Conservation (phyloP, 2,329 filamentous ascomycete species). For the Fusarium humuli region DNA sequence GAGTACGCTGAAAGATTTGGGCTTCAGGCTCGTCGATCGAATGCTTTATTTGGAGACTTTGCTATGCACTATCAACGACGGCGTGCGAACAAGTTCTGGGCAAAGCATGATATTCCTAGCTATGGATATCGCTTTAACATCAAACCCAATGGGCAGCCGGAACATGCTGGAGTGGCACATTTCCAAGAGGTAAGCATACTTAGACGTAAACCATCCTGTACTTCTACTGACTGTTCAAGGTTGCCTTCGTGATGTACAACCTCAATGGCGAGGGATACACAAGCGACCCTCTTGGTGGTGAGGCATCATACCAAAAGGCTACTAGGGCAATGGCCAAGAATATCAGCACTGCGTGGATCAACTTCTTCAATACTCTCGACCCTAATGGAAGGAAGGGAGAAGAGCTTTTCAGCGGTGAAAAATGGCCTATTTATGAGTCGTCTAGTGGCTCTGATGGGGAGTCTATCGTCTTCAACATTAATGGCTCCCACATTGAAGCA, state of each 20-base stretch:
- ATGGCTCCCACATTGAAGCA: slow-evolving; percentile 43
- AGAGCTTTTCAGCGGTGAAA: background rate
- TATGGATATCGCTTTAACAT: slow-evolving; percentile 52
- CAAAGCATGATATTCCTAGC: slow-evolving; percentile 42
- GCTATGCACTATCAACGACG: slow-evolving; percentile 47
- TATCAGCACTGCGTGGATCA: slow-evolving; percentile 51
- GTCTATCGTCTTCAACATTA: slow-evolving; percentile 47
- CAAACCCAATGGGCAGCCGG: slow-evolving; percentile 42
- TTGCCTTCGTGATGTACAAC: slow-evolving; percentile 58
- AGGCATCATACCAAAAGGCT: slow-evolving; percentile 42
- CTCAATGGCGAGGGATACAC: slow-evolving; percentile 48
- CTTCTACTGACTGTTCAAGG: slow-evolving; percentile 28
- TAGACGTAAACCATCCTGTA: no score
- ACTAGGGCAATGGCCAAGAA: slow-evolving; percentile 44
- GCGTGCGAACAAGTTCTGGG: slow-evolving; percentile 47
- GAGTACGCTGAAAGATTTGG: slow-evolving; percentile 41
- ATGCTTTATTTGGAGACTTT: slow-evolving; percentile 47
- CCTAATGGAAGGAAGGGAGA: slow-evolving; percentile 43
- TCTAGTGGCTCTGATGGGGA: slow-evolving; percentile 35
- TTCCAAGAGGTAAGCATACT: slow-evolving; percentile 51
- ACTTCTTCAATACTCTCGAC: slow-evolving; percentile 43
- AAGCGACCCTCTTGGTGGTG: slow-evolving; percentile 49
- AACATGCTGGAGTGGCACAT: slow-evolving; percentile 47
- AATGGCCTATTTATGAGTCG: slow-evolving; percentile 47
- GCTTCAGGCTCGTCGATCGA: slow-evolving; percentile 48